phyloP scores from a whole-genome alignment of 768 basidiomycete species.

The Suillus variegatus region DNA sequence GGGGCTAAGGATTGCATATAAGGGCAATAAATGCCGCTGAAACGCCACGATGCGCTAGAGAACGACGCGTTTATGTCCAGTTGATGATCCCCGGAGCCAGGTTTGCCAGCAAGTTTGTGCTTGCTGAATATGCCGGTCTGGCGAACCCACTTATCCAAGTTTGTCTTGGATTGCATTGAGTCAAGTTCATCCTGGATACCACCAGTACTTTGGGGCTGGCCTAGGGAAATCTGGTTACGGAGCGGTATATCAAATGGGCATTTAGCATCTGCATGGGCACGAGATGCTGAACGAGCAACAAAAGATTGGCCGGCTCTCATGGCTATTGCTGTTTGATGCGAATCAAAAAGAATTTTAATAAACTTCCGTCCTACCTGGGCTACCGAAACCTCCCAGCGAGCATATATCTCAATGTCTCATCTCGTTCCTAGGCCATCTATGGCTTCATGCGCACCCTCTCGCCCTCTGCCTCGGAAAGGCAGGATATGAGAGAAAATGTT shows the following conservation, averaged over 20 bases:
- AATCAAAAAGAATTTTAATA: no score
- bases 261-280: no score
- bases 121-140: neutral
- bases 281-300: no score
- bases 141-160: neutral
- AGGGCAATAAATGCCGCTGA: neutral
- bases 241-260: neutral
- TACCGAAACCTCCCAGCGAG: no score
- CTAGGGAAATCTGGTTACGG: neutral
- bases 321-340: no score
- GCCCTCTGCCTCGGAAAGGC: no score
- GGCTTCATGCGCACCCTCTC: no score
- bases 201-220: neutral
- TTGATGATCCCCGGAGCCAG: neutral
- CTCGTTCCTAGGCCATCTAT: no score
- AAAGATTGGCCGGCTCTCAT: no score
- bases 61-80: neutral
- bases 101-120: neutral
- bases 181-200: neutral
- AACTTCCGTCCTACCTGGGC: no score
- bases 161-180: neutral
- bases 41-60: neutral
- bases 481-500: no score
- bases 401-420: no score
- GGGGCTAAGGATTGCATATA: neutral